Evolutionary conservation across 192 early-diverging fungal species (phyloP), one percentile per base, ranked within the genome.

Genomic region (Spinellus fusiger): DNA sequence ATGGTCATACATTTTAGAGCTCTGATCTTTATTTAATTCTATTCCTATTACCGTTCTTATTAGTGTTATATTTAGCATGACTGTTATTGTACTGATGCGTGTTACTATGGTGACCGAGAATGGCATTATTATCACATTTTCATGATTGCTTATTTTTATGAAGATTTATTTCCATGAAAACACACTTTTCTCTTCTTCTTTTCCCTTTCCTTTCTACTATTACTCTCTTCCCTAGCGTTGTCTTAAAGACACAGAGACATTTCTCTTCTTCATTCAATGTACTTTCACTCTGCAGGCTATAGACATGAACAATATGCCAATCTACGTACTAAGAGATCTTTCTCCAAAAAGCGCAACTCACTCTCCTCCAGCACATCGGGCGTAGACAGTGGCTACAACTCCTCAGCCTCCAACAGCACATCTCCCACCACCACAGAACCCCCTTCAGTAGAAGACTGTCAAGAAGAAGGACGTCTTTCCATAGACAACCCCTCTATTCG

Each of bases 311-410:
- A 67, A 22, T 59, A 59, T 47, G 32, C 29, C 15, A 27, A 7
- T 16, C 25, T 56, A n/a, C 62, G 62, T 48, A 20, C 52, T 22
- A 34, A 25, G 20, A 31, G 48, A 3, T 18, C 18, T 18, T 18
- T n/a, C 40, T 44, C 40, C 10, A 65, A 51, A 37, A 54, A 51
- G 23, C 50, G 56, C 22, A 20, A 55, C n/a, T 60, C 68, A 20
- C 28, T 52, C 16, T 61, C 61, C 23, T 62, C 66, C n/a, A 57
- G 60, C 8, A 22, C 56, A 47, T 60, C 65, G 22, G 56, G 57
- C 2, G 58, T 58, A 25, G 69, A 71, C 49, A 71, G 69, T 49
- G 69, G 69, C 13, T 71, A 71, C 34, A 51, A 32, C 20, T 64
- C 69, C 9, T 53, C 66, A 16, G 60, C 66, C 15, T 63, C 61